Conservation (phyloP, 345 rosid genomes). For the Alliaria petiolata region DNA sequence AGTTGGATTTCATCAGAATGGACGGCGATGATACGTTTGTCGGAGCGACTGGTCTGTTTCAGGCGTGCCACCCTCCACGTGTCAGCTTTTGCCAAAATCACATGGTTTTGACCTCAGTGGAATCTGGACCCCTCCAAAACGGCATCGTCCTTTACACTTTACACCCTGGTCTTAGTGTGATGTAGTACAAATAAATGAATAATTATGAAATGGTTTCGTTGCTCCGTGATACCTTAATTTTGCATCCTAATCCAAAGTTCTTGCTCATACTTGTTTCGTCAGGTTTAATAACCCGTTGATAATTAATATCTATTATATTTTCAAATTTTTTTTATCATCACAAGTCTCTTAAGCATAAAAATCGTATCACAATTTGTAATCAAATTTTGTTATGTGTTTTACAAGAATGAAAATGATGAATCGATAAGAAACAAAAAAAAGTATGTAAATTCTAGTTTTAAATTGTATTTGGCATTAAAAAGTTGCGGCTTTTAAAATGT, state of each 20-base stretch:
- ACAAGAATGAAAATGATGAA: not conserved
- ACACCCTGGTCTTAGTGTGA: conserved; percentile 7
- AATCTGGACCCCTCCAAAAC: conserved; percentile 18
- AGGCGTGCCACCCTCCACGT: conserved; percentile 20
- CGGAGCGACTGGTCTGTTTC: conserved; percentile 5
- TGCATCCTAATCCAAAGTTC: too few relatives aligned
- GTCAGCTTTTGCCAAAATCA: not conserved
- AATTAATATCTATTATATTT: too few relatives aligned
- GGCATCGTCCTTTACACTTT: conserved; percentile 19
- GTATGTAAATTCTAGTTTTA: not conserved
- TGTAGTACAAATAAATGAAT: too few relatives aligned
- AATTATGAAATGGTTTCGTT: not conserved
- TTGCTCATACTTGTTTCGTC: too few relatives aligned
- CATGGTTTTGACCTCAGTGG: conserved; percentile 5
- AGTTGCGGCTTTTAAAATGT: not conserved
- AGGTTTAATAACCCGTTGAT: too few relatives aligned
- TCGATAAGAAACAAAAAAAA: not conserved
- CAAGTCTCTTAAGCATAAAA: too few relatives aligned
- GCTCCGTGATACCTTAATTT: not conserved
- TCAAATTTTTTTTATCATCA: too few relatives aligned
- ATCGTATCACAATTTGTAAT: too few relatives aligned
- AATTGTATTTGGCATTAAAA: not conserved
- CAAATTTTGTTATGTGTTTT: not conserved
- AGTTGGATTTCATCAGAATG: conserved; percentile 1
- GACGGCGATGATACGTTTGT: conserved; percentile 26